Conservation (phyloP, 176 grass and related monocot species). For the Melocanna baccifera region DNA sequence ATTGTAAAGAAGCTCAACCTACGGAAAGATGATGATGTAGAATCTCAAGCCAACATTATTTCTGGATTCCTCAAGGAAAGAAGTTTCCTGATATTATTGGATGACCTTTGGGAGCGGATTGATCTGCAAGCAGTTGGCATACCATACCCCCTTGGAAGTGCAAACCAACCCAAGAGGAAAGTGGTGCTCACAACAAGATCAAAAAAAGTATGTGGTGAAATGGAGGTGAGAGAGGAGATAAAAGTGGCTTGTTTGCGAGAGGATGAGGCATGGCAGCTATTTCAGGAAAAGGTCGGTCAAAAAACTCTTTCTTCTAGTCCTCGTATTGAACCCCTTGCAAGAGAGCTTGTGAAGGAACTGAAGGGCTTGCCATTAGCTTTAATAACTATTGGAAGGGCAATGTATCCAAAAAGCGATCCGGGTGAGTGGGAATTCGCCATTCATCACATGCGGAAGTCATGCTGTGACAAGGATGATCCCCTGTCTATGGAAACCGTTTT, state of each 20-base stretch:
- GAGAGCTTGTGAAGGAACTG: not conserved
- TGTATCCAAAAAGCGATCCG: not conserved
- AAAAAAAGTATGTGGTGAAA: not conserved
- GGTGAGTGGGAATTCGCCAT: too few relatives aligned
- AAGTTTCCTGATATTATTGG: conserved; percentile 33
- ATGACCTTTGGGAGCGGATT: conserved; percentile 38
- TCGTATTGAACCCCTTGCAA: not conserved
- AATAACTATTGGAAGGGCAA: conserved; percentile 17
- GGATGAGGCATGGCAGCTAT: conserved; percentile 11
- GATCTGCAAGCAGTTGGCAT: not conserved
- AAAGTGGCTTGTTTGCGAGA: conserved; percentile 3
- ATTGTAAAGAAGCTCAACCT: too few relatives aligned
- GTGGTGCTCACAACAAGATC: conserved; percentile 33
- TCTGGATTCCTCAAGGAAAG: too few relatives aligned
- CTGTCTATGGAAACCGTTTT: not conserved
- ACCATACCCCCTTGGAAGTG: not conserved
- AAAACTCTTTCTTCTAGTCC: not conserved
- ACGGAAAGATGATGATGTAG: too few relatives aligned
- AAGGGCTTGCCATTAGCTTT: conserved; percentile 40
- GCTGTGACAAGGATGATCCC: not conserved
- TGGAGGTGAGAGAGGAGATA: not conserved
- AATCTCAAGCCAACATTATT: too few relatives aligned
- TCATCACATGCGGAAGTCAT: too few relatives aligned
- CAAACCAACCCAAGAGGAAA: not conserved
- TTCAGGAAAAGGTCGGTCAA: not conserved